Conservation (phyloP, 179 eudicot genomes). For the Amaranthus tricolor region DNA sequence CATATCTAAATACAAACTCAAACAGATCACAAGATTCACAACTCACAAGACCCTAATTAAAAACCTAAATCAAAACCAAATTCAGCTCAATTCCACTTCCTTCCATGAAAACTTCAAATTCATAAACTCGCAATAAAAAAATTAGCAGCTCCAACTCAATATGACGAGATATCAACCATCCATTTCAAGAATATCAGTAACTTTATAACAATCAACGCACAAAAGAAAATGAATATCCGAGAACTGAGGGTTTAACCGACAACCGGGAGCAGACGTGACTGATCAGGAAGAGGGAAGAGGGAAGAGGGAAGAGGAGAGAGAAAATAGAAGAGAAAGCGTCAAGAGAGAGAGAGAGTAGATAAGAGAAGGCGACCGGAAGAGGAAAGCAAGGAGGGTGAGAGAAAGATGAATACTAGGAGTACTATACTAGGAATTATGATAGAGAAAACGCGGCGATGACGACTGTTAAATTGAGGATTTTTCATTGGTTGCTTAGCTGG, state of each 20-base stretch:
- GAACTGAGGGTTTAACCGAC: background rate
- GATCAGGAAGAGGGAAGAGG: background rate
- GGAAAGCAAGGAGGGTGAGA: background rate
- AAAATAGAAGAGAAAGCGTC: background rate
- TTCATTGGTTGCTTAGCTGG: slow-evolving; percentile 8
- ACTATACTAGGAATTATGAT: slow-evolving; percentile 1
- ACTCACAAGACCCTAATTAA: background rate
- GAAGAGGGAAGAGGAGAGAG: background rate
- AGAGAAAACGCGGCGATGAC: slow-evolving; percentile 36
- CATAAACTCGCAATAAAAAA: background rate
- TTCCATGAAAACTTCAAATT: background rate
- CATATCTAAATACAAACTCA: background rate
- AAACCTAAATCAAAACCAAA: background rate
- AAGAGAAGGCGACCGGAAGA: too few relatives aligned
- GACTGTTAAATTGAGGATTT: background rate
- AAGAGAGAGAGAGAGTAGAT: background rate
- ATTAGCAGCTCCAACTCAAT: too few relatives aligned
- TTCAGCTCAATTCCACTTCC: background rate
- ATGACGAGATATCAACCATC: background rate
- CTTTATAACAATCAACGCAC: too few relatives aligned
- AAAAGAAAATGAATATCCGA: background rate
- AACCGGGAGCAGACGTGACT: too few relatives aligned
- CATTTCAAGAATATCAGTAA: background rate
- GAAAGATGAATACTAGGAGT: background rate
- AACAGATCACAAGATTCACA: too few relatives aligned